These are phyloP conservation scores for Thermothielavioides terrestris DNA, from an alignment of 495 filamentous ascomycete species.

Conservation along the genomic window DNA sequence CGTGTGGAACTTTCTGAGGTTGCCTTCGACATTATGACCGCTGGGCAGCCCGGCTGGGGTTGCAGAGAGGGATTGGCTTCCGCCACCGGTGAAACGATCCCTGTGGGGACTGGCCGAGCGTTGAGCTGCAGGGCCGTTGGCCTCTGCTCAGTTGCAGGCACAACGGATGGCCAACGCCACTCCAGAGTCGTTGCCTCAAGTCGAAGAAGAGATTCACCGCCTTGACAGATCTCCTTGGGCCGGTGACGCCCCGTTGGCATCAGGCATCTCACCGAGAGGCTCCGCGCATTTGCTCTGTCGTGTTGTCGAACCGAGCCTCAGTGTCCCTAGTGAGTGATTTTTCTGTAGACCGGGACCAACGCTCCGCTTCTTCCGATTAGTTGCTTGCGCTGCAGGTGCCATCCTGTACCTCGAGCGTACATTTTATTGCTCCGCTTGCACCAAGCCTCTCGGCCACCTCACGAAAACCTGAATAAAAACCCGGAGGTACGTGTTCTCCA, in stretches of 20 bases:
- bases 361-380: too few species aligned
- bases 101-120: slow-evolving; percentile 12
- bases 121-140: background rate
- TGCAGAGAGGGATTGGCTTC: slow-evolving; percentile 8
- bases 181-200: background rate
- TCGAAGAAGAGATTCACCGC: slow-evolving; percentile 6
- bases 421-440: too few species aligned
- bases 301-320: too few species aligned
- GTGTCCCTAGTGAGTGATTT: too few species aligned
- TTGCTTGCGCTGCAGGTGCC: too few species aligned
- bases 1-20: slow-evolving; percentile 14
- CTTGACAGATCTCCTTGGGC: slow-evolving; percentile 6
- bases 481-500: background rate
- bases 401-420: too few species aligned
- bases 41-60: slow-evolving; percentile 11
- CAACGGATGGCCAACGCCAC: background rate
- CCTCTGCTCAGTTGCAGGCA: too few species aligned
- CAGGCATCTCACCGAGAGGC: slow-evolving; percentile 10
- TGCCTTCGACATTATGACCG: slow-evolving; percentile 8
- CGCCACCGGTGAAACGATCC: background rate
- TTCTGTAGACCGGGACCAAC: too few species aligned
- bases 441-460: background rate
- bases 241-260: background rate
- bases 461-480: background rate
- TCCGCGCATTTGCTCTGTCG: background rate